Evolutionary conservation across 1,139 yeast species (phyloP).

Genomic region (Hemisphaericaspora xylanilytica): DNA sequence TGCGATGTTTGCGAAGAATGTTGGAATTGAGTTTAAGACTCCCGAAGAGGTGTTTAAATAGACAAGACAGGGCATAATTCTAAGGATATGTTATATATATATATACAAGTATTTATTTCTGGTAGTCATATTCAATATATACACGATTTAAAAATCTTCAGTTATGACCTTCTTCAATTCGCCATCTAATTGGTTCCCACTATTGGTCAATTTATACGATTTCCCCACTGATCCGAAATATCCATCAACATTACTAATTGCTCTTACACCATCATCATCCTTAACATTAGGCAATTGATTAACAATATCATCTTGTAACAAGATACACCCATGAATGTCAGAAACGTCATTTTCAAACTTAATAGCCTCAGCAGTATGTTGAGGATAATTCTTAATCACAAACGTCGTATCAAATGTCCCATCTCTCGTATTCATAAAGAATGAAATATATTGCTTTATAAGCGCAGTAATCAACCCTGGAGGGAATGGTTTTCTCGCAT

Average conservation of each 20-base stretch:
- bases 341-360: constrained; percentile 59
- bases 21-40: constrained; percentile 52
- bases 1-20: constrained; percentile 57
- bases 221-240: constrained; percentile 62
- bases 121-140: no score
- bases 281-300: constrained; percentile 23
- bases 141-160: constrained; percentile 19
- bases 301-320: constrained; percentile 31
- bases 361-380: constrained; percentile 58
- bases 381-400: constrained; percentile 55
- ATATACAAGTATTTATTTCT: neutral
- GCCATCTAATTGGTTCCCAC: constrained; percentile 24
- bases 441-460: constrained; percentile 45
- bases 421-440: constrained; percentile 38
- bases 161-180: constrained; percentile 24
- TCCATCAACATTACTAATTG: constrained; percentile 44
- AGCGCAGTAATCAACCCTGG: constrained; percentile 59
- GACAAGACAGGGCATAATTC: neutral
- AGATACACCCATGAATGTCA: constrained; percentile 40
- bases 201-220: constrained; percentile 22
- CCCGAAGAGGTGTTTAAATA: constrained; percentile 61
- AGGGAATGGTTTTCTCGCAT: constrained; percentile 42
- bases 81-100: no score
- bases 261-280: constrained; percentile 29
- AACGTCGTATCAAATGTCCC: constrained; percentile 46